Conservation (phyloP, 2,329 filamentous ascomycete genomes). For the Claviceps sp. region DNA sequence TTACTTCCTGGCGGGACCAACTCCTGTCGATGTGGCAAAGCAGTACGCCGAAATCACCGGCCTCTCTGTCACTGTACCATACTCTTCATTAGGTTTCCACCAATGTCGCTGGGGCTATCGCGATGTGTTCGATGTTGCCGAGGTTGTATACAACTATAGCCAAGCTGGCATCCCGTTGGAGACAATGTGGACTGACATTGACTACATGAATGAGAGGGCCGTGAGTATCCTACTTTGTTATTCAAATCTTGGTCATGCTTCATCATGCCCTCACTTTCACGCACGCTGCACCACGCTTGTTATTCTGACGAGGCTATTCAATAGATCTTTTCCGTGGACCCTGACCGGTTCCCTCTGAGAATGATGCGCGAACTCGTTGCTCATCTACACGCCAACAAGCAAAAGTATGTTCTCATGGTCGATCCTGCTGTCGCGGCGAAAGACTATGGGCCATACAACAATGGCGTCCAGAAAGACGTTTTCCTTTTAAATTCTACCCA, state of each 20-base stretch:
- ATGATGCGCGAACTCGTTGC: constrained; percentile 52
- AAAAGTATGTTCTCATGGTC: constrained; percentile 67
- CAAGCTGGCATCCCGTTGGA: constrained; percentile 52
- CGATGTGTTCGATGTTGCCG: constrained; percentile 52
- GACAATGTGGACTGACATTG: constrained; percentile 30
- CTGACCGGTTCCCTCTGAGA: constrained; percentile 45
- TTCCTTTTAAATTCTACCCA: constrained; percentile 40
- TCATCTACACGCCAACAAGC: constrained; percentile 51
- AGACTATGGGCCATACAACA: constrained; percentile 30
- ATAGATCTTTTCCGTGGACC: constrained; percentile 48
- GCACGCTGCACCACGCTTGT: too few relatives aligned
- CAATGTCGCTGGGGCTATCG: constrained; percentile 52
- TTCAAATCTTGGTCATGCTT: neutral
- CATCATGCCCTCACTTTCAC: neutral
- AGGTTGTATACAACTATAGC: constrained; percentile 55
- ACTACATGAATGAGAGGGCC: constrained; percentile 23
- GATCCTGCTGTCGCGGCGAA: constrained; percentile 54
- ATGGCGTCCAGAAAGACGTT: constrained; percentile 28
- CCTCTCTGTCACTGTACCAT: constrained; percentile 47
- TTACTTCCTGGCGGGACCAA: constrained; percentile 49
- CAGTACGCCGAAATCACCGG: constrained; percentile 47
- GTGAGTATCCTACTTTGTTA: constrained; percentile 1
- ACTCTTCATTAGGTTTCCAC: constrained; percentile 49
- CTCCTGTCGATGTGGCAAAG: constrained; percentile 41
- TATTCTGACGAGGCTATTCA: neutral